These are phyloP conservation scores for Epichloe sp. DNA, from an alignment of 2,329 filamentous ascomycete species.

Conservation along the genomic window DNA sequence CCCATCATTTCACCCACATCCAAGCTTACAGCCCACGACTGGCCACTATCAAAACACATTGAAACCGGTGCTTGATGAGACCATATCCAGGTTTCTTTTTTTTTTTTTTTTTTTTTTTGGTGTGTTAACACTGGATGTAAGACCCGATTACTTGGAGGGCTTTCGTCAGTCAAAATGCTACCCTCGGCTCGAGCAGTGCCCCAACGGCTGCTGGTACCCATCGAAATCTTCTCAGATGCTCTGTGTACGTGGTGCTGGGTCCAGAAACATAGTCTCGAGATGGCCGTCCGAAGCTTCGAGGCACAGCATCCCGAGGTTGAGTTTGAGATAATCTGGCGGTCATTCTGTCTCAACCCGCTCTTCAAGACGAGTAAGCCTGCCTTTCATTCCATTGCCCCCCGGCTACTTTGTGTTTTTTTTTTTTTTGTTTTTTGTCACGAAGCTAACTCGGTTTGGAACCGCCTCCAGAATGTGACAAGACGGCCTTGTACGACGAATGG, in stretches of 20 bases:
- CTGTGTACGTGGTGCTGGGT: slow-evolving; percentile 41
- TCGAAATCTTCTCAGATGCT: slow-evolving; percentile 36
- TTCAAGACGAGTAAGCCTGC: slow-evolving; percentile 11
- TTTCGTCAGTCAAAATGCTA: background rate
- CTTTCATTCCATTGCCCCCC: no score
- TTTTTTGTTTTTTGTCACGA: no score
- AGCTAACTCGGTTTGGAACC: no score
- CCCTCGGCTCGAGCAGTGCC: background rate
- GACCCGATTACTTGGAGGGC: background rate
- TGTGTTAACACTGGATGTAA: background rate
- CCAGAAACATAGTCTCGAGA: slow-evolving; percentile 31
- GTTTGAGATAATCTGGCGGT: slow-evolving; percentile 34
- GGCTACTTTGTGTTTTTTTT: no score
- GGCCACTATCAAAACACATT: background rate
- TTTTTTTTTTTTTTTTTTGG: no score
- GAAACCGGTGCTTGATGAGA: background rate
- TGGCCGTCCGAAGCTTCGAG: slow-evolving; percentile 29
- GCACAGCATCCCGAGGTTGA: slow-evolving; percentile 26
- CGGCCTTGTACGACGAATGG: slow-evolving; percentile 20
- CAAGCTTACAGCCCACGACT: background rate
- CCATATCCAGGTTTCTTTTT: background rate
- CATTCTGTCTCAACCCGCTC: slow-evolving; percentile 31
- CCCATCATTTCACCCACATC: no score
- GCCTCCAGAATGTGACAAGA: slow-evolving; percentile 20
- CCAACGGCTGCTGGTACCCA: slow-evolving; percentile 8